phyloP scores from a whole-genome alignment of 1,284 basidiomycete species.

The Microstroma glucosiphilum region DNA sequence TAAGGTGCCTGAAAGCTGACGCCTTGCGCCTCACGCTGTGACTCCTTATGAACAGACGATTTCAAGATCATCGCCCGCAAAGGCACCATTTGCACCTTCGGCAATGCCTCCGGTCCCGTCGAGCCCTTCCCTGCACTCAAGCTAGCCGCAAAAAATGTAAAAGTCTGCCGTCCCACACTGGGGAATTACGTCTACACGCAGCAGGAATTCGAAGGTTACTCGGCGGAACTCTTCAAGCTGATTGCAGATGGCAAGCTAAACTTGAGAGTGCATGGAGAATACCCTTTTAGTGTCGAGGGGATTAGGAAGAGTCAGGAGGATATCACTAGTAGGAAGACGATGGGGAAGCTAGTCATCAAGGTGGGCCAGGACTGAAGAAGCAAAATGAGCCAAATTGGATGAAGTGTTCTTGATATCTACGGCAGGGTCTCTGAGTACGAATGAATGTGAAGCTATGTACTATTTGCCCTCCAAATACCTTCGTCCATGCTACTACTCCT shows the following conservation, averaged over 20 bases:
- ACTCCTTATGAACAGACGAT: constrained; percentile 67
- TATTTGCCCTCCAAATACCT: too few species aligned
- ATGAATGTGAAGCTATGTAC: too few species aligned
- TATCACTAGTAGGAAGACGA: constrained; percentile 54
- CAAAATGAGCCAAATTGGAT: too few species aligned
- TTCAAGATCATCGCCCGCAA: constrained; percentile 63
- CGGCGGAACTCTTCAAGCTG: constrained; percentile 63
- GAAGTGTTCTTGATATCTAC: too few species aligned
- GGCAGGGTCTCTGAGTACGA: too few species aligned
- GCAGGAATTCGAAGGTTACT: constrained; percentile 66
- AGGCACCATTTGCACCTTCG: constrained; percentile 68
- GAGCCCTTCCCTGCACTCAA: constrained; percentile 65
- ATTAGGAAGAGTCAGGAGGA: constrained; percentile 72
- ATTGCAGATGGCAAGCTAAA: constrained; percentile 63
- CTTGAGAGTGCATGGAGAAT: constrained; percentile 63
- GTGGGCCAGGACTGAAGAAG: constrained; percentile 6
- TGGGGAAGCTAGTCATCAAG: constrained; percentile 40
- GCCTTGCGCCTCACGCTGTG: constrained; percentile 7
- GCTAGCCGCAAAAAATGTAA: constrained; percentile 75
- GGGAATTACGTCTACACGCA: constrained; percentile 58
- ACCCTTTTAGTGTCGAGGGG: constrained; percentile 76
- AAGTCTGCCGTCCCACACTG: constrained; percentile 53
- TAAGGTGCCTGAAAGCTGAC: constrained; percentile 21
- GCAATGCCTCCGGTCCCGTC: constrained; percentile 76
- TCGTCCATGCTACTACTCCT: too few species aligned